These are phyloP conservation scores for Saccharomyces eubayanus DNA, from an alignment of 805 yeast genomes.

Conservation along the genomic window DNA sequence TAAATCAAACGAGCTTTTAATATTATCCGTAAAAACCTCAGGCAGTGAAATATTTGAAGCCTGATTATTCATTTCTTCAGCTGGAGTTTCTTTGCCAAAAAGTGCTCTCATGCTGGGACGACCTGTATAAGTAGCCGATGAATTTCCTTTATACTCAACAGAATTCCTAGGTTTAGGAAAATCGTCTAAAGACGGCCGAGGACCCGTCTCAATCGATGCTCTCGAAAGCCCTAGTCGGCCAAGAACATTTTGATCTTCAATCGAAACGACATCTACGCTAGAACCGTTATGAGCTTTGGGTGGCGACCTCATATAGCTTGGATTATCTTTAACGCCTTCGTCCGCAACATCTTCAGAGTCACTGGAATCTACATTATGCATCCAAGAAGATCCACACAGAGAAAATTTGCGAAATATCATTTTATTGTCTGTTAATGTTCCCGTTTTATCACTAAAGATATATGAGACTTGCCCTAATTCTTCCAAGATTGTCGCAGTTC, in stretches of 20 bases:
- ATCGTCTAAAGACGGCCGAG: not conserved
- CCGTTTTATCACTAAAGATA: slow-evolving; percentile 92
- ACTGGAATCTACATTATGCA: slow-evolving; percentile 55
- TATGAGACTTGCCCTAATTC: slow-evolving; percentile 96
- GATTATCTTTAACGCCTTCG: not conserved
- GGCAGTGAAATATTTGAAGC: not conserved
- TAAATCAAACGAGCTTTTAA: slow-evolving; percentile 56
- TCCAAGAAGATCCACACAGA: slow-evolving; percentile 83
- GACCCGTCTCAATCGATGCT: not conserved
- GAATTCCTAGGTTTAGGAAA: slow-evolving; percentile 24
- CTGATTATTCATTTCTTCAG: not conserved
- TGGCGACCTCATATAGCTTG: not conserved
- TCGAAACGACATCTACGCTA: slow-evolving; percentile 20
- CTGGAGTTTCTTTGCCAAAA: slow-evolving; percentile 6
- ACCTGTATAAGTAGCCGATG: slow-evolving; percentile 38
- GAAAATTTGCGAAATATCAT: slow-evolving; percentile 89
- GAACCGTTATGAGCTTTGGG: not conserved
- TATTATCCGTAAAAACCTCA: not conserved
- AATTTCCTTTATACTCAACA: slow-evolving; percentile 36
- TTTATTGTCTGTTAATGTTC: slow-evolving; percentile 88
- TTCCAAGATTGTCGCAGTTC: slow-evolving; percentile 91
- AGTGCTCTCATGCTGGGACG: slow-evolving; percentile 51
- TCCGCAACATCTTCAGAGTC: slow-evolving; percentile 13
- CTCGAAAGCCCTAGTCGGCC: slow-evolving; percentile 5
- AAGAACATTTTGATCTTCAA: slow-evolving; percentile 14